phyloP scores from a whole-genome alignment of 331 rosid species.

The Cucumis variabilis region DNA sequence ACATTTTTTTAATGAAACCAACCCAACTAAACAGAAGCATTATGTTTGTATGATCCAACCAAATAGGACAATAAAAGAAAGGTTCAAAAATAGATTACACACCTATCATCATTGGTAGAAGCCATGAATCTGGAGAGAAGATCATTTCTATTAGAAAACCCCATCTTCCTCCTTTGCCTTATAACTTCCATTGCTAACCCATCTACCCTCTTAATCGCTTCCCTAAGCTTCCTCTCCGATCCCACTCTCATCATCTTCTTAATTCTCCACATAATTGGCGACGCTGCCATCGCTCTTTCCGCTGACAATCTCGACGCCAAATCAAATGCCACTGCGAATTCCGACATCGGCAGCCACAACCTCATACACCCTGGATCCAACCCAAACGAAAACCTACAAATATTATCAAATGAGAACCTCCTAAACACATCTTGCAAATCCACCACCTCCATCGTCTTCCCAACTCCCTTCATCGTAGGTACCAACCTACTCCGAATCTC shows the following conservation, averaged over 20 bases:
- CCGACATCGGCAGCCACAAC: conserved; percentile 49
- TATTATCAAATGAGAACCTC: conserved; percentile 81
- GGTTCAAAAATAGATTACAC: not conserved
- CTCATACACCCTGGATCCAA: conserved; percentile 80
- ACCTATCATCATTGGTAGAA: conserved; percentile 52
- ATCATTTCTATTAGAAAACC: conserved; percentile 42
- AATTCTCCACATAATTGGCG: conserved; percentile 67
- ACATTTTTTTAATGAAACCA: not conserved
- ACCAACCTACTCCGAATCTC: conserved; percentile 62
- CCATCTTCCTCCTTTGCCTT: conserved; percentile 38
- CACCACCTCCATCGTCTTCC: not conserved
- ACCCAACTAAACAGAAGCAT: not conserved
- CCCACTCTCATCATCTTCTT: conserved; percentile 63
- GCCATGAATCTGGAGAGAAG: conserved; percentile 84
- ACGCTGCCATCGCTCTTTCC: conserved; percentile 62
- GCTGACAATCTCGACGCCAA: conserved; percentile 70
- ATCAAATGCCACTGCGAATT: conserved; percentile 63
- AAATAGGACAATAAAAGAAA: not conserved
- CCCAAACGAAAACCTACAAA: conserved; percentile 80
- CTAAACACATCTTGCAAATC: conserved; percentile 79
- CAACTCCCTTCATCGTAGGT: conserved; percentile 34
- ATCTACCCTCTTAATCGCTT: conserved; percentile 54
- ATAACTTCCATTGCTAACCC: conserved; percentile 53
- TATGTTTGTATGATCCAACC: not conserved
- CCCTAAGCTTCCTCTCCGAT: conserved; percentile 65